A percentile compares a stretch with the other conserved stretches of the same genome.
Evolutionary conservation across 2,329 filamentous ascomycete species (phyloP).

Genomic region (Diaporthe vexans): DNA sequence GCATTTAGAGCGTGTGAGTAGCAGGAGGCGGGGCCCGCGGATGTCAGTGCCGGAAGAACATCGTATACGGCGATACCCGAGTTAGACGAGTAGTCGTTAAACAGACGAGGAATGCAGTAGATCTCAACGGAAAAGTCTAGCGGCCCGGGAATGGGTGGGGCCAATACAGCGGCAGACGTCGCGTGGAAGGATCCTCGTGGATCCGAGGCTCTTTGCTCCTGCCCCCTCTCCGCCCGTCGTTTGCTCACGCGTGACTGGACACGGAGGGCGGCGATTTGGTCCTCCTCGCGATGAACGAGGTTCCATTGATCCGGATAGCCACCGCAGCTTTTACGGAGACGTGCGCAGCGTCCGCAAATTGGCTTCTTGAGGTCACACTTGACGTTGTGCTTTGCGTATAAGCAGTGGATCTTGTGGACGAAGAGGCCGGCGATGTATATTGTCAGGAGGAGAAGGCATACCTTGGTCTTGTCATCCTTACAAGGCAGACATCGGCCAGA

Average conservation of each 20-base stretch:
- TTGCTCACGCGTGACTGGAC: neutral
- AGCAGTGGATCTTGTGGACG: neutral
- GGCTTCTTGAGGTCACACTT: neutral
- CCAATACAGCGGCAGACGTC: neutral
- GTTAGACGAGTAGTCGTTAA: neutral
- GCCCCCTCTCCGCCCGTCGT: neutral
- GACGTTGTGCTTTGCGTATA: neutral
- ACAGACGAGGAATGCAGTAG: neutral
- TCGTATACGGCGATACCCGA: neutral
- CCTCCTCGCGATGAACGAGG: neutral
- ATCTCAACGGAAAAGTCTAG: neutral
- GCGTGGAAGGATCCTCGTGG: neutral
- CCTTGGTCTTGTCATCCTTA: neutral
- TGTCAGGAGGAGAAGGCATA: neutral
- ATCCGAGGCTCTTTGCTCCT: neutral
- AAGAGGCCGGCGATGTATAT: neutral
- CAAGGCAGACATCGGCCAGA: neutral
- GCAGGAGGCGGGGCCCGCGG: neutral
- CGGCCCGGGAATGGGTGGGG: neutral
- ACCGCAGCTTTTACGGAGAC: neutral
- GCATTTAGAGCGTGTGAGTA: neutral
- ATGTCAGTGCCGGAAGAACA: neutral
- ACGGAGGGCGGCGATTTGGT: neutral
- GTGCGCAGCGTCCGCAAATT: neutral
- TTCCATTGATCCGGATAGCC: neutral